A percentile compares a stretch with the other conserved stretches of the same genome.
Conservation (phyloP, 176 grass and related monocot genomes). For the Ananas comosus region DNA sequence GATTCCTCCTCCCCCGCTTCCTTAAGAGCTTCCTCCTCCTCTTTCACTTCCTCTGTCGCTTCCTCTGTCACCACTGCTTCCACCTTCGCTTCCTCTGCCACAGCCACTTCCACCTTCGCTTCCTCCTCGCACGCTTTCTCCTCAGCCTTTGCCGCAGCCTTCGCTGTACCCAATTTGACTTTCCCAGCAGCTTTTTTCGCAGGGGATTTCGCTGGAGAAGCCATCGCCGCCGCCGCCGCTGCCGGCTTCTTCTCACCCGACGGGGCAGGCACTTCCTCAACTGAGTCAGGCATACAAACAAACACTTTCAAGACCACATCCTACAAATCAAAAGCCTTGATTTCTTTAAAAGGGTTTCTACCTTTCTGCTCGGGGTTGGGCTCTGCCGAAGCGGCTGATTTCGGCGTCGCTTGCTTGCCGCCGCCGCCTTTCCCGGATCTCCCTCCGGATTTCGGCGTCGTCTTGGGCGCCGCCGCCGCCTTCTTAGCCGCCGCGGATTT, state of each 20-base stretch:
- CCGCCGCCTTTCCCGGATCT: background rate
- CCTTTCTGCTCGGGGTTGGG: conserved; percentile 5
- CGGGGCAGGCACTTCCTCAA: background rate
- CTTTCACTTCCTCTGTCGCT: conserved; percentile 12
- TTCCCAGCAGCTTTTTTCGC: conserved; percentile 3
- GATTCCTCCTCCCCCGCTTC: conserved; percentile 3
- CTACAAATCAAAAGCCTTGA: background rate
- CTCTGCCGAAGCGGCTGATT: conserved; percentile 1
- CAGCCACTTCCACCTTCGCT: too few relatives aligned
- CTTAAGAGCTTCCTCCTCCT: background rate
- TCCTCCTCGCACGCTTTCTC: background rate
- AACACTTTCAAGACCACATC: background rate
- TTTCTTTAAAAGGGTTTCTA: background rate
- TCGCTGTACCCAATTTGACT: background rate
- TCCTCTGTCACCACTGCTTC: background rate
- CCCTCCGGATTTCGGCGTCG: background rate
- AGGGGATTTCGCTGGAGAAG: background rate
- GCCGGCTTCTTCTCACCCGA: background rate
- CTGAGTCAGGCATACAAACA: conserved; percentile 13
- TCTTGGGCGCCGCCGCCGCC: background rate
- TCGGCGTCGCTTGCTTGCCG: background rate
- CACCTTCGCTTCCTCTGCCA: background rate
- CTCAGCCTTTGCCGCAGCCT: background rate
- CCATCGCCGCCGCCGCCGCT: too few relatives aligned
- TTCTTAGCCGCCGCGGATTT: conserved; percentile 14